Base-by-base conservation (phyloP, 1,284 basidiomycete genomes). In the Heterobasidion annosum region DNA sequence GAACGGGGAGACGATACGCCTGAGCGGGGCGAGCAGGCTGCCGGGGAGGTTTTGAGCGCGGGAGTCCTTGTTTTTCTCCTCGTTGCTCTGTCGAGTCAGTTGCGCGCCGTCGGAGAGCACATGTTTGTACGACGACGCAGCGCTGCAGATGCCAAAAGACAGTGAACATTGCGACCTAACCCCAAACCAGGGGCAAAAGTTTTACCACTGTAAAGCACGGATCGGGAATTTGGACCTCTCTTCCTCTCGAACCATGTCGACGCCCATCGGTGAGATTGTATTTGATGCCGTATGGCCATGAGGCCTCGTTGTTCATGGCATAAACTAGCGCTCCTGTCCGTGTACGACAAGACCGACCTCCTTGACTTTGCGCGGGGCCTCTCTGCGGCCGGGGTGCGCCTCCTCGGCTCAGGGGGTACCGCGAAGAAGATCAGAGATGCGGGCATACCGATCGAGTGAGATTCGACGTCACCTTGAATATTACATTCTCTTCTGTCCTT, bases 361-460 rank as follows among this genome's bases (percentile, higher is more conserved):
- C 70, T 99, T 57, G 88, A 95, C 57, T 82, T 99, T 54, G 97
- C 97, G 43, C 81, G 84, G 64, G 89, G 85, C 34, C 84, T 99
- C 56, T 78, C 83, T 60, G 77, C 78, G 53, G 81, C 85, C 53
- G 95, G 95, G 42, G 88, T 99, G 66, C 84, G 86, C 57, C 82
- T 99, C 15, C 76, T 99, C 32, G 97, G 95, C 56, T 96, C 93
- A 47, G 97, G 97, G 59, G 96, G 97, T 56, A 99, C 97, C 18
- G 96, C 97, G 54, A 98, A 96, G 74, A 91, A 91, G 70, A 96
- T 99, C 69, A 85, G 97, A 66, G 94, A 98, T 57, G 88, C 92
- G 46, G 94, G 93, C 16, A 83, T 98, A 58, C 78, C 85, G 52
- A 95, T 99, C 63, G 85, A 93, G 94, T 92, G 65, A 62, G 88